These are phyloP conservation scores for Thelephora ganbajun DNA, from an alignment of 768 basidiomycete genomes.

Conservation along the genomic window DNA sequence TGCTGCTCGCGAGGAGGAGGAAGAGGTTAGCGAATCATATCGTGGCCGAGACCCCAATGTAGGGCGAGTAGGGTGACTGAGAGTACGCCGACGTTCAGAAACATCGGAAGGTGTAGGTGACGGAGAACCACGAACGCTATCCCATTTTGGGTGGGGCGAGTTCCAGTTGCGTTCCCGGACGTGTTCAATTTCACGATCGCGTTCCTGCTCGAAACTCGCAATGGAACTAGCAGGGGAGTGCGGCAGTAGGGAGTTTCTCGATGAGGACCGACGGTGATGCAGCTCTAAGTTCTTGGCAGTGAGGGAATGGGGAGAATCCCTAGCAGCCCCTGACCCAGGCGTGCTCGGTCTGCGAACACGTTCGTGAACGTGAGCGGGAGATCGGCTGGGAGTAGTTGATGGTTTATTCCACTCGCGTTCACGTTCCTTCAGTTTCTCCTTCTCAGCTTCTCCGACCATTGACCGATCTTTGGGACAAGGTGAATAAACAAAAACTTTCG, in stretches of 20 bases:
- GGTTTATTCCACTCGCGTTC: slow-evolving; percentile 46
- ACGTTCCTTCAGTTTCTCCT: slow-evolving; percentile 30
- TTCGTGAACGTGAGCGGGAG: slow-evolving; percentile 27
- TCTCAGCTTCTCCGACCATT: slow-evolving; percentile 24
- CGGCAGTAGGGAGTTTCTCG: slow-evolving; percentile 20
- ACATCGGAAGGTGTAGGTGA: slow-evolving; percentile 8
- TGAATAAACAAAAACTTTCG: slow-evolving; percentile 1
- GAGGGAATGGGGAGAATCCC: slow-evolving; percentile 25
- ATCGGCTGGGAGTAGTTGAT: slow-evolving; percentile 21
- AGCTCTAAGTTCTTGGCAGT: slow-evolving; percentile 4
- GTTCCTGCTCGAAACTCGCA: slow-evolving; percentile 11
- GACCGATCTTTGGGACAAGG: slow-evolving; percentile 27
- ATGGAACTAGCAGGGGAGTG: slow-evolving; percentile 29
- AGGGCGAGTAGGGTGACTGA: background rate
- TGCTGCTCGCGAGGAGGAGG: slow-evolving; percentile 4
- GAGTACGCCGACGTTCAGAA: background rate
- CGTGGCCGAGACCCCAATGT: background rate
- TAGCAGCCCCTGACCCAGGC: slow-evolving; percentile 18
- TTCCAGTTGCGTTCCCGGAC: slow-evolving; percentile 62
- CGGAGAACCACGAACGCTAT: background rate
- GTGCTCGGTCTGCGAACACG: slow-evolving; percentile 22
- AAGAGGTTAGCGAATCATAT: slow-evolving; percentile 3
- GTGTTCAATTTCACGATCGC: slow-evolving; percentile 23
- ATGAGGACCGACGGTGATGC: slow-evolving; percentile 1
- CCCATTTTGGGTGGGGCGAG: slow-evolving; percentile 47